Evolutionary conservation across 805 yeast species (phyloP), one percentile per base, ranked within the genome.

Genomic region (Kodamaea neixiangensis): DNA sequence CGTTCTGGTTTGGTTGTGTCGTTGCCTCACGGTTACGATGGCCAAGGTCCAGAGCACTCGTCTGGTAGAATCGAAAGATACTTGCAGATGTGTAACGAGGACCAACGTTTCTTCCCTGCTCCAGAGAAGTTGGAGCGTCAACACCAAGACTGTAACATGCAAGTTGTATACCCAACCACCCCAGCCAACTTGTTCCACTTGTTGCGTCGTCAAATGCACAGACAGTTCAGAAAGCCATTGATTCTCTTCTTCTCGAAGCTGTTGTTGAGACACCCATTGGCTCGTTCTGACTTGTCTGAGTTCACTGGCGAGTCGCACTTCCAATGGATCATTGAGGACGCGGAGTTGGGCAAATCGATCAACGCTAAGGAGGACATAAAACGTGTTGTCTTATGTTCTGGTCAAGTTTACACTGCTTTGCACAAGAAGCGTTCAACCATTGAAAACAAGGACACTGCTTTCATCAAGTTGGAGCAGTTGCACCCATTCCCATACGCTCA

Each of bases 1-100:
- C 88, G 99, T 76, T 89, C 97, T 11, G 99, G 99, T 70, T 69
- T 94, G 53, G 96, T 94, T 35, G 76, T 94, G 61, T 89, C 97
- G 3, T 81, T 94, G 73, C 99, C 99, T 52, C 99, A 94, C 71
- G 99, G 99, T 77, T 94, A 92, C 72, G 99, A 94, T 71, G 99
- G 99, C 60, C 99, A 94, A 79, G 99, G 99, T 65, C 98, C 99
- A 59, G 99, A 94, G 79, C 99, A 94, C 76, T 94, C 99, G 21
- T 89, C 97, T 51, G 98, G 96, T 65, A 87, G 98, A 81, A 74
- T 94, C 49, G 99, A 94, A 79, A 86, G 99, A 79, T 94, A 91
- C 77, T 80, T 94, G 73, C 97, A 89, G 78, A 75, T 94, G 67
- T 87, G 97, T 67, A 92, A 92, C 69, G 99, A 94, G 77, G 99